Base-by-base conservation (phyloP, 2,329 filamentous ascomycete species). In the Pseudocercospora cruenta region DNA sequence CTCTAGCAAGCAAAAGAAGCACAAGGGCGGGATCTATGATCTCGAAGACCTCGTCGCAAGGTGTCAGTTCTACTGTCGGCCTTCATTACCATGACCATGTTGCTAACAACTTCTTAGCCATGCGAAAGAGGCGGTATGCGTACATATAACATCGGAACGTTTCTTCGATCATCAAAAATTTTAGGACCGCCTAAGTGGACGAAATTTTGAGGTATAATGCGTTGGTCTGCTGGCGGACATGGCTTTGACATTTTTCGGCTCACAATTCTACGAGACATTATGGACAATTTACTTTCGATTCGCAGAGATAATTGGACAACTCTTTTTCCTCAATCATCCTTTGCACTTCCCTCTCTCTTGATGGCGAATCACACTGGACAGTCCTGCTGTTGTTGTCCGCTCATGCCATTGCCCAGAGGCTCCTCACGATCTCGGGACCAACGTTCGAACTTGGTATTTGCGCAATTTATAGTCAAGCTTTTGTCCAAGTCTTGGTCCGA, bases 11-110 rank as follows among this genome's bases (percentile, higher is more conserved):
- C 16, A 43, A 43, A 43, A 62, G 47, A 58, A 54, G 49, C 55
- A 58, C n/a, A 55, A 58, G 49, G 61, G 54, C 49, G 58, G 39
- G 36, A 45, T 60, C 14, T 67, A 67, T 26, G 60, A 67, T 58
- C 39, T 67, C 10, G 60, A 67, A 45, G 65, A 63, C 39, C 39
- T 67, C 24, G 65, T 67, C 19, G 65, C 62, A n/a, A 67, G 55
- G 60, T 60, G 65, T 67, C 22, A 24, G 64, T 60, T 8, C 2
- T 26, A 31, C 14, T 4, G 14, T 33, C 19, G 14, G 16, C 24
- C 16, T 19, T 22, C 53, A 19, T n/a, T 45, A 21, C 24, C 28
- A 57, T n/a, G 31, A 4, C 19, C 10, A 31, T 24, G 8, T 14
- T 47, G 24, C 58, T 60, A 14, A 60, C 58, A 22, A 51, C 21